Percentiles rank a stretch among this genome's conserved stretches.
These are phyloP conservation scores for Epichloe gansuensis DNA, from an alignment of 2,329 filamentous ascomycete genomes.

Conservation along the genomic window DNA sequence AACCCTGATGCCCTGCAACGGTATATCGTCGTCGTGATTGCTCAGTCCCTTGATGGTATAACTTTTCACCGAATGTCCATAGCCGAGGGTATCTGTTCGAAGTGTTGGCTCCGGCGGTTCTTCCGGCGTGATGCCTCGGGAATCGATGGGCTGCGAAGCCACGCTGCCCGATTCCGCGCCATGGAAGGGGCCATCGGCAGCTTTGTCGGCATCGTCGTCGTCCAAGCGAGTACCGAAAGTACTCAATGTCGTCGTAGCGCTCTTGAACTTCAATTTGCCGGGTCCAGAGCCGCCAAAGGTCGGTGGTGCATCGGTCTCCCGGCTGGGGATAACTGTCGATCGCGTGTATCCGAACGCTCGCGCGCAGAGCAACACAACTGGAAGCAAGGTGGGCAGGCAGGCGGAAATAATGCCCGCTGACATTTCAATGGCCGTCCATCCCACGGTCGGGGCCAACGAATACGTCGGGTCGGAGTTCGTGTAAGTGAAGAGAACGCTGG, in stretches of 20 bases:
- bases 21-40: conserved; percentile 25
- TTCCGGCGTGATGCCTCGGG: neutral
- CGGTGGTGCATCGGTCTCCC: conserved; percentile 9
- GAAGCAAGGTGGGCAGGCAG: conserved; percentile 39
- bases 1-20: conserved; percentile 26
- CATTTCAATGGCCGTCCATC: conserved; percentile 38
- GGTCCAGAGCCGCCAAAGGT: conserved; percentile 13
- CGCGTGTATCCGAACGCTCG: conserved; percentile 28
- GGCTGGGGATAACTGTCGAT: conserved; percentile 14
- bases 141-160: neutral
- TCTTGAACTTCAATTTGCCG: conserved; percentile 7
- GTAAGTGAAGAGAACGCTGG: conserved; percentile 34
- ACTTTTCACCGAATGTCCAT: conserved; percentile 19
- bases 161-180: conserved; percentile 16
- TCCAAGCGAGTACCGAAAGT: conserved; percentile 7
- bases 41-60: conserved; percentile 16
- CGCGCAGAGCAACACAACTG: conserved; percentile 27
- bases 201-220: conserved; percentile 8
- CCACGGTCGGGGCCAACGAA: conserved; percentile 31
- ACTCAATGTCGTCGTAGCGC: conserved; percentile 8
- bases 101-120: conserved; percentile 12
- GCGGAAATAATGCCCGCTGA: conserved; percentile 39
- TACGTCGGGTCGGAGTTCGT: conserved; percentile 28
- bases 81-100: conserved; percentile 21
- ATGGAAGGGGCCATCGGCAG: conserved; percentile 15